Percentiles rank a stretch among this genome's conserved stretches.
Evolutionary conservation across 257 asterid species (phyloP).

Genomic region (Leonotis leonurus): DNA sequence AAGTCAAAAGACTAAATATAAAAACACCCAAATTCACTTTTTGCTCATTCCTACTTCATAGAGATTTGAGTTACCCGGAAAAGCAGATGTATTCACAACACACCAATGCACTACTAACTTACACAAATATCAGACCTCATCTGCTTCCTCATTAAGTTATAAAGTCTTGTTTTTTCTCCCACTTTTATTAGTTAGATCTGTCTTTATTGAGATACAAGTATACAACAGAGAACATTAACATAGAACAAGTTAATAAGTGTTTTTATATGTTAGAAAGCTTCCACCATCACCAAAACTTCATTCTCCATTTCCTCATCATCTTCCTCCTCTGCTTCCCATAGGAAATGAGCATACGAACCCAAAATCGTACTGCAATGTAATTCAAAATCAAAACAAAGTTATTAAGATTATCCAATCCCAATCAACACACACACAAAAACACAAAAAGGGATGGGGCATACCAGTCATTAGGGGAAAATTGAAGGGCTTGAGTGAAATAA

Average conservation of each 20-base stretch:
- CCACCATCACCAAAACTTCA: conserved; percentile 3
- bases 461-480: conserved; percentile 62
- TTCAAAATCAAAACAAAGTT: background rate
- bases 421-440: background rate
- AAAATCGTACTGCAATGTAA: conserved; percentile 40
- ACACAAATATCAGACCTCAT: too few species aligned
- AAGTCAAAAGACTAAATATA: too few species aligned
- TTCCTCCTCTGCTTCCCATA: conserved; percentile 64
- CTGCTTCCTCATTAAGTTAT: background rate
- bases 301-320: conserved; percentile 20
- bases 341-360: conserved; percentile 65
- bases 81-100: too few species aligned
- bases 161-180: background rate
- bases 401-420: background rate
- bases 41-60: too few species aligned
- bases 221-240: too few species aligned
- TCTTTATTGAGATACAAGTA: background rate
- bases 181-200: background rate
- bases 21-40: too few species aligned
- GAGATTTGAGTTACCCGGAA: too few species aligned
- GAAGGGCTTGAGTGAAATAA: conserved; percentile 60
- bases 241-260: too few species aligned
- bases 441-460: conserved; percentile 1
- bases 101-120: too few species aligned
- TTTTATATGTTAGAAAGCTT: conserved; percentile 7